Evolutionary conservation across 306 rosid genomes (phyloP).

Genomic region (Aeschynomene evenia): DNA sequence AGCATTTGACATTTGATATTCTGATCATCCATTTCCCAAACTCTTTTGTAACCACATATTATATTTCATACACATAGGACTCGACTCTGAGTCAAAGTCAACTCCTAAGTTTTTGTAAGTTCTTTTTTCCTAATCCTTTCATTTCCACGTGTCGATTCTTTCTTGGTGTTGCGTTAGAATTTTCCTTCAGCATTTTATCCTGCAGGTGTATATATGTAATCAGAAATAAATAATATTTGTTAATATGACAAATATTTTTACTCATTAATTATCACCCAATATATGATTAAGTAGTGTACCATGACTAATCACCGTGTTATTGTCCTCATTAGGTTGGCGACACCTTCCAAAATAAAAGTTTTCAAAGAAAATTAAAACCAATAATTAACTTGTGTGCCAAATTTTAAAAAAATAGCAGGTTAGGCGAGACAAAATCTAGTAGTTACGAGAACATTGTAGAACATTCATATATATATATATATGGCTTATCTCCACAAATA

Average conservation of each 20-base stretch:
- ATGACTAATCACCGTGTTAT: neutral
- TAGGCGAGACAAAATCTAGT: neutral
- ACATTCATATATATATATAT: too few species aligned
- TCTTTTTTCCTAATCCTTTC: too few species aligned
- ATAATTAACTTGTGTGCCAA: neutral
- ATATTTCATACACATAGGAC: too few species aligned
- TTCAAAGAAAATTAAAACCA: neutral
- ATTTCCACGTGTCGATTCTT: too few species aligned
- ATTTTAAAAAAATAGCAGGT: neutral
- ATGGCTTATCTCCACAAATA: neutral
- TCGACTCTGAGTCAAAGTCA: too few species aligned
- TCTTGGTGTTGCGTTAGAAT: too few species aligned
- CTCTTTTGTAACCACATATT: neutral
- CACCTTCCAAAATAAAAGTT: neutral
- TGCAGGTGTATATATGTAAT: too few species aligned
- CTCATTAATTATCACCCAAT: neutral
- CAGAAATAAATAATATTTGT: too few species aligned
- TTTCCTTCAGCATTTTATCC: too few species aligned
- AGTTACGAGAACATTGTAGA: conserved; percentile 30
- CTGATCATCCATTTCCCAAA: too few species aligned
- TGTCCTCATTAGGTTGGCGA: neutral
- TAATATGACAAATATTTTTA: neutral
- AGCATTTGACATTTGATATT: too few species aligned
- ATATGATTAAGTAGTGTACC: neutral
- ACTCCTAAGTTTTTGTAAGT: too few species aligned